These are phyloP conservation scores for Moringa oleifera DNA, from an alignment of 345 rosid species.

Conservation along the genomic window DNA sequence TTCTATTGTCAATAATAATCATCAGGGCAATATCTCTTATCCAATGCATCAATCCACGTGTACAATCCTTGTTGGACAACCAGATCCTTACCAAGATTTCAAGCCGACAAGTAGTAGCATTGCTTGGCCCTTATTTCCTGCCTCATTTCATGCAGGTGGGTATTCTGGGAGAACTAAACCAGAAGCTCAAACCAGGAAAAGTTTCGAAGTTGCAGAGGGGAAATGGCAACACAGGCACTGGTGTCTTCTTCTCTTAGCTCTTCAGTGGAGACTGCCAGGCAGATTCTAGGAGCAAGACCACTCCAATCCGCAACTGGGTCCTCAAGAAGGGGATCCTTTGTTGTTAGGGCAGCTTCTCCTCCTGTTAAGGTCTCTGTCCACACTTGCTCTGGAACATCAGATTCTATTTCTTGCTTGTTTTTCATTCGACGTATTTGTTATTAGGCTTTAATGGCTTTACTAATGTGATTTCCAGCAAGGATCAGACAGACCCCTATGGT, in stretches of 20 bases:
- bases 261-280: slow-evolving; percentile 73
- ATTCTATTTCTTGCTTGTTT: not conserved
- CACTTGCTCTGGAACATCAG: not conserved
- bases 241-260: slow-evolving; percentile 81
- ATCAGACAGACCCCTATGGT: slow-evolving; percentile 81
- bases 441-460: not conserved
- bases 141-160: slow-evolving; percentile 17
- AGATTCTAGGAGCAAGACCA: slow-evolving; percentile 52
- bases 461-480: slow-evolving; percentile 55
- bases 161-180: slow-evolving; percentile 16
- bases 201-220: no score
- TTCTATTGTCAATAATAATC: not conserved
- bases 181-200: slow-evolving; percentile 1
- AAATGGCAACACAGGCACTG: slow-evolving; percentile 87
- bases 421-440: not conserved
- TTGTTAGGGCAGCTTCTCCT: slow-evolving; percentile 79
- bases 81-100: slow-evolving; percentile 46
- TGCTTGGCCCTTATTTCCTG: slow-evolving; percentile 14
- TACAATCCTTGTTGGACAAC: slow-evolving; percentile 48
- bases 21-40: slow-evolving; percentile 41
- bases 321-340: slow-evolving; percentile 55
- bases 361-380: slow-evolving; percentile 69
- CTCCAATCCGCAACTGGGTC: slow-evolving; percentile 26
- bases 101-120: slow-evolving; percentile 25
- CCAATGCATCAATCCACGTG: slow-evolving; percentile 47